Percentiles rank a stretch among this genome's conserved stretches.
Conservation (phyloP, 306 rosid genomes). For the Fragaria nilgerrensis region DNA sequence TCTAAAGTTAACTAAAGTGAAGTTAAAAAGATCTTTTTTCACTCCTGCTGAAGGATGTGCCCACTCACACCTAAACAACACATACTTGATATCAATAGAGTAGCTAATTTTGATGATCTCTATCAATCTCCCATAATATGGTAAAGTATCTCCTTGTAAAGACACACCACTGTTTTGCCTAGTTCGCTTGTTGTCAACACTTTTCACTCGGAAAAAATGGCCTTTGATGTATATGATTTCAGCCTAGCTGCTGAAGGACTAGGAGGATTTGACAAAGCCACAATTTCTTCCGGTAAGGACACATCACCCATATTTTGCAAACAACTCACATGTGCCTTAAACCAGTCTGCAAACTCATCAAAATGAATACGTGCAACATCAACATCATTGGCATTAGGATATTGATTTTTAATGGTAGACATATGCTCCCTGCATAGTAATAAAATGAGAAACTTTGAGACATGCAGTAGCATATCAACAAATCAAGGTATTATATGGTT, state of each 20-base stretch:
- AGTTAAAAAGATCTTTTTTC: background rate
- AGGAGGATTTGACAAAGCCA: background rate
- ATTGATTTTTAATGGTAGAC: too few relatives aligned
- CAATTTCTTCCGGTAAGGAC: background rate
- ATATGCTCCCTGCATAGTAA: too few relatives aligned
- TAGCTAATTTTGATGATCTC: background rate
- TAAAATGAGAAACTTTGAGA: too few relatives aligned
- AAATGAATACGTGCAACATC: too few relatives aligned
- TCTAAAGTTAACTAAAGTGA: background rate
- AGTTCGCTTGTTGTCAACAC: background rate
- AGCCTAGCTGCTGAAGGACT: background rate
- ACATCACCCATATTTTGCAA: background rate
- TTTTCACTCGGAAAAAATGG: background rate
- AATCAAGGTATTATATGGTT: too few relatives aligned
- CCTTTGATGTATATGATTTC: background rate
- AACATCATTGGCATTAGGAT: too few relatives aligned
- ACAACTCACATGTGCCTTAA: too few relatives aligned
- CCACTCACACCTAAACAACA: background rate
- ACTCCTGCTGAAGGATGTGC: background rate
- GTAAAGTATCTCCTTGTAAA: background rate
- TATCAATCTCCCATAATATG: background rate
- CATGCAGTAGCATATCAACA: too few relatives aligned
- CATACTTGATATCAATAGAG: background rate
- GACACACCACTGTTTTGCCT: background rate
- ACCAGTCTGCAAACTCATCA: too few relatives aligned